A percentile compares a stretch with the other conserved stretches of the same genome.
Conservation (phyloP, 2,329 filamentous ascomycete genomes). For the Fusarium nurragi region DNA sequence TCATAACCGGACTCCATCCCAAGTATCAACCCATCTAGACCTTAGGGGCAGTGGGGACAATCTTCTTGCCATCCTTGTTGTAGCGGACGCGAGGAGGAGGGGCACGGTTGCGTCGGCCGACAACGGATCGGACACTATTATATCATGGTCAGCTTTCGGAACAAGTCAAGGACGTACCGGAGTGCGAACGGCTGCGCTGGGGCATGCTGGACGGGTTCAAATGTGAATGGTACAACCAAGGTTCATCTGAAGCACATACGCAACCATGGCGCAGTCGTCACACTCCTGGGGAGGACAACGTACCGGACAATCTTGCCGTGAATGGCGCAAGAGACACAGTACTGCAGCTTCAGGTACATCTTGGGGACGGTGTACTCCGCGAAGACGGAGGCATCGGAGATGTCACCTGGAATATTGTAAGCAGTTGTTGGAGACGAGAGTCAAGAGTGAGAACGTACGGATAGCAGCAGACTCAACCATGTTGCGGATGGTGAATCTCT, state of each 20-base stretch:
- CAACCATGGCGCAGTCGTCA: constrained; percentile 64
- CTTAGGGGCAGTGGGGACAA: constrained; percentile 75
- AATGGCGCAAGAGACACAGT: constrained; percentile 99
- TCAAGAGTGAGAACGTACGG: constrained; percentile 72
- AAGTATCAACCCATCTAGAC: constrained; percentile 49
- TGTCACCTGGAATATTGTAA: constrained; percentile 79
- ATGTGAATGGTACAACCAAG: constrained; percentile 63
- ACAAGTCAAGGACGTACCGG: constrained; percentile 39
- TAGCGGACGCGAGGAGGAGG: constrained; percentile 97
- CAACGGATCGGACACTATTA: constrained; percentile 93
- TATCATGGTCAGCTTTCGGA: constrained; percentile 54
- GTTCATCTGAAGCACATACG: constrained; percentile 66
- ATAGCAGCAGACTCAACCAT: constrained; percentile 99
- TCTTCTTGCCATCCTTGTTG: constrained; percentile 99
- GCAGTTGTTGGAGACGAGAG: constrained; percentile 7
- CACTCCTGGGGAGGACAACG: constrained; percentile 68
- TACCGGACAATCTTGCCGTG: constrained; percentile 99
- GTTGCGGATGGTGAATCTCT: constrained; percentile 99
- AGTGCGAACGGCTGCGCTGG: constrained; percentile 11
- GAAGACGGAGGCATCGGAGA: constrained; percentile 99
- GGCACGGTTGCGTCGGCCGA: constrained; percentile 98
- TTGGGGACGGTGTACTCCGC: constrained; percentile 99
- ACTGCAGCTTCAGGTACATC: constrained; percentile 99
- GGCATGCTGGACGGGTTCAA: constrained; percentile 38
- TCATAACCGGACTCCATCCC: constrained; percentile 53